These are phyloP conservation scores for Silene uniflora DNA, from an alignment of 148 eudicot genomes.

Conservation along the genomic window DNA sequence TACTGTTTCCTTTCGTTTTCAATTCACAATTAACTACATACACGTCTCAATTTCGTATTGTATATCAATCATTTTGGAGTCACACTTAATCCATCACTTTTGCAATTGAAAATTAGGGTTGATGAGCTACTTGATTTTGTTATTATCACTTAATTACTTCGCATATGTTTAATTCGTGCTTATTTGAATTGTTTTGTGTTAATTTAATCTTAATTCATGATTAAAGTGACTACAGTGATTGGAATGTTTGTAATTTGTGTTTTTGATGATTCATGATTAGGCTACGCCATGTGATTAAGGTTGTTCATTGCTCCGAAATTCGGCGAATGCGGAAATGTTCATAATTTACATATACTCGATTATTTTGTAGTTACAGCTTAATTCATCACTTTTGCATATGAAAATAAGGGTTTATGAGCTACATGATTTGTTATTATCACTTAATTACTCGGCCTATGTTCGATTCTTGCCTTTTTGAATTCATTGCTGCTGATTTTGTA, in stretches of 20 bases:
- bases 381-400: not conserved
- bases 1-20: not conserved
- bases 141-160: not conserved
- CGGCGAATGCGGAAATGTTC: too few species aligned
- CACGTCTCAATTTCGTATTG: not conserved
- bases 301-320: not conserved
- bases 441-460: too few species aligned
- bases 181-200: not conserved
- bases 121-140: not conserved
- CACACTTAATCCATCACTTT: not conserved
- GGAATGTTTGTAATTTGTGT: not conserved
- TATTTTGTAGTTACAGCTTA: not conserved
- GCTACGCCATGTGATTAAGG: not conserved
- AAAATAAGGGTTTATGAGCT: not conserved
- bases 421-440: too few species aligned
- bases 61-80: not conserved
- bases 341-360: too few species aligned
- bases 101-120: slow-evolving; percentile 7
- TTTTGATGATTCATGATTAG: not conserved
- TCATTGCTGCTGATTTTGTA: not conserved
- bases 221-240: not conserved
- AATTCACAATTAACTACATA: not conserved
- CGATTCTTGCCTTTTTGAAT: not conserved
- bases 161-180: not conserved
- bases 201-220: not conserved